Conservation (phyloP, 2,329 filamentous ascomycete genomes). For the Exophiala calicioides region DNA sequence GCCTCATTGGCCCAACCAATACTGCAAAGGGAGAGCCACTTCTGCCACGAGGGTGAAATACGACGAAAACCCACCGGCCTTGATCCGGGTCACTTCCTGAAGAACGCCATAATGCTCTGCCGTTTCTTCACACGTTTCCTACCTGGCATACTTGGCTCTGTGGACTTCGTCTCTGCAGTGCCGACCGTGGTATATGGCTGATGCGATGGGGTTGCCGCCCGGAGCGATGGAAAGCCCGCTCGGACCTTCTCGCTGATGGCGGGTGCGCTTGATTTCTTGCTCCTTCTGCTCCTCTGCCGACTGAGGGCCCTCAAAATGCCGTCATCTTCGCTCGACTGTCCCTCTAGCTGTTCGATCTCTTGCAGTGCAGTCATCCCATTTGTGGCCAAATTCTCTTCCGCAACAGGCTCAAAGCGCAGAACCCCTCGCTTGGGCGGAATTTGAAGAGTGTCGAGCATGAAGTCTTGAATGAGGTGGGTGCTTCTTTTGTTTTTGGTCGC, state of each 20-base stretch:
- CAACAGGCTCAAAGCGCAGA: constrained; percentile 68
- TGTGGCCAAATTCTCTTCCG: constrained; percentile 71
- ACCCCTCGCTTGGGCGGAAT: constrained; percentile 69
- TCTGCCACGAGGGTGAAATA: too few species aligned
- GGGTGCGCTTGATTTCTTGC: constrained; percentile 30
- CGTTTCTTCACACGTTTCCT: constrained; percentile 28
- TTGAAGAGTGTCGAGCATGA: constrained; percentile 69
- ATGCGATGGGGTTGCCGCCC: constrained; percentile 25
- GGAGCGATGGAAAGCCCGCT: constrained; percentile 20
- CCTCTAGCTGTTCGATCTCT: constrained; percentile 63
- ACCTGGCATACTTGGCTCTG: constrained; percentile 13
- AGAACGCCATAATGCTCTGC: constrained; percentile 33
- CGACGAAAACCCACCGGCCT: neutral
- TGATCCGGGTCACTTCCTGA: constrained; percentile 22
- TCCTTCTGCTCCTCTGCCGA: constrained; percentile 35
- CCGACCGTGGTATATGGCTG: constrained; percentile 14
- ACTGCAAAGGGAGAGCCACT: constrained; percentile 2
- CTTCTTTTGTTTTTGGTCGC: constrained; percentile 79
- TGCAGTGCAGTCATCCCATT: constrained; percentile 69
- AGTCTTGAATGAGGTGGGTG: constrained; percentile 72
- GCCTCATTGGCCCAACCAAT: neutral
- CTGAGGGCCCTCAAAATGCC: constrained; percentile 43
- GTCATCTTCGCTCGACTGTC: constrained; percentile 45
- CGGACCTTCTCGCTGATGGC: constrained; percentile 19
- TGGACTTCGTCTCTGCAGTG: constrained; percentile 20